Percentiles rank a stretch among this genome's conserved stretches.
These are phyloP conservation scores for Tulasnella sp. DNA, from an alignment of 768 basidiomycete species.

Conservation along the genomic window DNA sequence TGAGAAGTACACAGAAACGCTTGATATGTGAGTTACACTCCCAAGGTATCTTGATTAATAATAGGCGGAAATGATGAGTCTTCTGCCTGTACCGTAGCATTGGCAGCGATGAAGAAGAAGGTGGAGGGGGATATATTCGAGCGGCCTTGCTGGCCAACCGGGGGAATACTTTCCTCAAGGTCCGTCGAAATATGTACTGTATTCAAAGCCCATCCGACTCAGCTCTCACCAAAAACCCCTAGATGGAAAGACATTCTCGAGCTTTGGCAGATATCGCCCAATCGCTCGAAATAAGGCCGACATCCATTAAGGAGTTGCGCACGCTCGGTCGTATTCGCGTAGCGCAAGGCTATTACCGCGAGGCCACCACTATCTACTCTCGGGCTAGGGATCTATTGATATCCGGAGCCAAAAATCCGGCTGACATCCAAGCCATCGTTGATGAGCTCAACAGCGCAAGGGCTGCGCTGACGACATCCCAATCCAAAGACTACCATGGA, in stretches of 20 bases:
- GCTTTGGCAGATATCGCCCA: slow-evolving; percentile 62
- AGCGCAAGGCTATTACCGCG: slow-evolving; percentile 63
- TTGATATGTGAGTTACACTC: no score
- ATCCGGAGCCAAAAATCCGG: slow-evolving; percentile 49
- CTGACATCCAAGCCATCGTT: slow-evolving; percentile 31
- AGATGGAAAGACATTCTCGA: slow-evolving; percentile 56
- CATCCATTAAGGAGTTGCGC: slow-evolving; percentile 75
- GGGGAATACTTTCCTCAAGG: slow-evolving; percentile 71
- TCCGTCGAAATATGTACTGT: slow-evolving; percentile 23
- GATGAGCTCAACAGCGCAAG: slow-evolving; percentile 72
- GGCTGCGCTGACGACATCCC: slow-evolving; percentile 70
- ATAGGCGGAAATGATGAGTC: no score
- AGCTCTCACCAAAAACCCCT: background rate
- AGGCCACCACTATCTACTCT: slow-evolving; percentile 63
- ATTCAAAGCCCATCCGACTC: background rate
- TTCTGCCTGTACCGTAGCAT: slow-evolving; percentile 38
- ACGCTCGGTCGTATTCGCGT: slow-evolving; percentile 75
- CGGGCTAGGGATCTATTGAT: slow-evolving; percentile 55
- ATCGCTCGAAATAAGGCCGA: slow-evolving; percentile 50
- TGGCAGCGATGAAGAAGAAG: slow-evolving; percentile 58
- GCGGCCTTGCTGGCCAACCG: slow-evolving; percentile 74
- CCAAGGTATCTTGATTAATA: no score
- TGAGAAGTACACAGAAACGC: no score
- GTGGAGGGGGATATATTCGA: slow-evolving; percentile 68
- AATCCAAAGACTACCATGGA: slow-evolving; percentile 85